Evolutionary conservation across 2,329 filamentous ascomycete genomes (phyloP), one percentile per base, ranked within the genome.

Genomic region (Colletotrichum ledebouriae): DNA sequence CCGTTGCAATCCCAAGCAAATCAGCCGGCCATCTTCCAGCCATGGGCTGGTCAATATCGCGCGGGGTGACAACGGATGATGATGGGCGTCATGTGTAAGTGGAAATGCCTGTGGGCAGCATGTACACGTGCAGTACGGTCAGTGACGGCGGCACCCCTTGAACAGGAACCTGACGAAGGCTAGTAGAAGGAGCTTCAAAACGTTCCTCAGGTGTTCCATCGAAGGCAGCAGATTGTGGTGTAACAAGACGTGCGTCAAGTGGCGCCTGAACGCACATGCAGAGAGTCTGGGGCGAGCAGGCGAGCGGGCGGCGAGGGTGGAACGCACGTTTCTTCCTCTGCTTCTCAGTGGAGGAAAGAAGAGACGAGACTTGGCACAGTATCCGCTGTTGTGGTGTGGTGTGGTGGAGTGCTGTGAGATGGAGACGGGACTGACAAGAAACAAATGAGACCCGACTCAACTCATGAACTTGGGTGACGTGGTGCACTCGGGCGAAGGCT

Each of bases 191-290:
- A 66, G 67, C 42, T 58, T 56, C 59, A 66, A 70, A 67, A 70
- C 60, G 67, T 76, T 78, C 74, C 71, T 73, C 73, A 73, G 72
- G 64, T 74, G 73, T 77, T 77, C 74, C 73, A 78, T 72, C 71
- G 57, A 59, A 68, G 67, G 47, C 52, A 33, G 59, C 56, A 69
- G 66, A 61, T 68, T 77, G 77, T 77, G 76, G 67, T 77, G 78
- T 77, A 76, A 79, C 77, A 79, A 75, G 74, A 75, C 75, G 61
- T 80, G 79, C 77, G 71, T 79, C 78, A 79, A 76, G 74, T 77
- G 72, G 74, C 75, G 75, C 76, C 75, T 75, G 73, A 73, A 74
- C 72, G 72, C 69, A 60, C 63, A 70, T 25, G 71, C 50, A 52
- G 11, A 56, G 42, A 47, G 57, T 55, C 64, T 59, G 53, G 53